Evolutionary conservation across 495 filamentous ascomycete species (phyloP).

Genomic region (Pseudevernia furfuracea): DNA sequence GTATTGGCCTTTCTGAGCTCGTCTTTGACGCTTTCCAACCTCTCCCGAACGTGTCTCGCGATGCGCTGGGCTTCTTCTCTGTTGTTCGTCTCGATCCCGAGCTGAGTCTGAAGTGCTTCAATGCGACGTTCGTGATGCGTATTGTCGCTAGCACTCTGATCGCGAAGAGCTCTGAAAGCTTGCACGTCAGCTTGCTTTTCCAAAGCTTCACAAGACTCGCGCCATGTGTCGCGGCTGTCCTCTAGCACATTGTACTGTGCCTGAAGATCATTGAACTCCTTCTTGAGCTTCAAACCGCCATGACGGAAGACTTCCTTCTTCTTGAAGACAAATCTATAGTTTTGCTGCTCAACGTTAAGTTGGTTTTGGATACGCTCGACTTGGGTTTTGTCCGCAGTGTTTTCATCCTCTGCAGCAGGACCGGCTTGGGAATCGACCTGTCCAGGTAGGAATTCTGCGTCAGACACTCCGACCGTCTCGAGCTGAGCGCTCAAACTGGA

Average conservation of each 20-base stretch:
- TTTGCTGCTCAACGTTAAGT: too few species aligned
- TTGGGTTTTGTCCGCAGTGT: too few species aligned
- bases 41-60: background rate
- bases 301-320: too few species aligned
- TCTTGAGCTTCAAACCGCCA: background rate
- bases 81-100: background rate
- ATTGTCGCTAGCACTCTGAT: background rate
- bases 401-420: too few species aligned
- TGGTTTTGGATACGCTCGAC: background rate
- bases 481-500: too few species aligned
- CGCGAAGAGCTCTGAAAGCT: background rate
- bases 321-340: too few species aligned
- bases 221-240: background rate
- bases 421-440: too few species aligned
- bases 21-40: background rate
- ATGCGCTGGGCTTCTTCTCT: background rate
- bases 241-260: background rate
- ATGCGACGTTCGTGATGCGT: background rate
- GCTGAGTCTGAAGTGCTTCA: background rate
- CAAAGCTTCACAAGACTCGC: too few species aligned
- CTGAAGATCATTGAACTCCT: background rate
- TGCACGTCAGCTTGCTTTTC: too few species aligned
- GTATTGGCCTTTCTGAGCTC: background rate
- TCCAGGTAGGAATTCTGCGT: too few species aligned
- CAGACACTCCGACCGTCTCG: too few species aligned